phyloP scores from a whole-genome alignment of 2,329 filamentous ascomycete genomes.

The Chaetoscypha palmicola region DNA sequence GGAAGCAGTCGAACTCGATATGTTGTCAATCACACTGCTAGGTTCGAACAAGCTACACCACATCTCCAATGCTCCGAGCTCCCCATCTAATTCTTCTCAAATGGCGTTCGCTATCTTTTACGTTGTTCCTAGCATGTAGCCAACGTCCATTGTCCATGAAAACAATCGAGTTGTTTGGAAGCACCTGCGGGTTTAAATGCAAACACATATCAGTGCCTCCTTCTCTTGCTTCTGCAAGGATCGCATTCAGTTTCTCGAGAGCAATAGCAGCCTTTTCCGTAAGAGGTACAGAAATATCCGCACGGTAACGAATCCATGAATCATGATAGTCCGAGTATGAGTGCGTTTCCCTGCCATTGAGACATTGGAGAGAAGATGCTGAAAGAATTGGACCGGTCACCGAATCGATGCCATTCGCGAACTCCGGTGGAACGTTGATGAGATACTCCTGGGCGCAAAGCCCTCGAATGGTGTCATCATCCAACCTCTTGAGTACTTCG shows the following conservation, averaged over 20 bases:
- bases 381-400: constrained; percentile 25
- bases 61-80: too few relatives aligned
- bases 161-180: constrained; percentile 30
- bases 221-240: constrained; percentile 15
- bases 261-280: constrained; percentile 25
- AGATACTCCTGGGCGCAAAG: constrained; percentile 19
- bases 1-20: too few relatives aligned
- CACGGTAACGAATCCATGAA: constrained; percentile 21
- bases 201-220: constrained; percentile 12
- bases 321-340: constrained; percentile 3
- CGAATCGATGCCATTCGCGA: constrained; percentile 25
- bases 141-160: constrained; percentile 33
- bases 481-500: constrained; percentile 17
- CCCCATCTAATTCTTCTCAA: constrained; percentile 33
- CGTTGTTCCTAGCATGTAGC: constrained; percentile 32
- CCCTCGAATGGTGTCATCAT: constrained; percentile 8
- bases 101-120: constrained; percentile 33
- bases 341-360: too few relatives aligned
- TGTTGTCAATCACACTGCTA: too few relatives aligned
- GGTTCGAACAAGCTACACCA: too few relatives aligned
- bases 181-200: constrained; percentile 22
- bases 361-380: too few relatives aligned
- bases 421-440: constrained; percentile 30
- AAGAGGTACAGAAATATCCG: constrained; percentile 29
- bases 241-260: constrained; percentile 27